These are phyloP conservation scores for Neurospora sp. DNA, from an alignment of 495 filamentous ascomycete genomes.

Conservation along the genomic window DNA sequence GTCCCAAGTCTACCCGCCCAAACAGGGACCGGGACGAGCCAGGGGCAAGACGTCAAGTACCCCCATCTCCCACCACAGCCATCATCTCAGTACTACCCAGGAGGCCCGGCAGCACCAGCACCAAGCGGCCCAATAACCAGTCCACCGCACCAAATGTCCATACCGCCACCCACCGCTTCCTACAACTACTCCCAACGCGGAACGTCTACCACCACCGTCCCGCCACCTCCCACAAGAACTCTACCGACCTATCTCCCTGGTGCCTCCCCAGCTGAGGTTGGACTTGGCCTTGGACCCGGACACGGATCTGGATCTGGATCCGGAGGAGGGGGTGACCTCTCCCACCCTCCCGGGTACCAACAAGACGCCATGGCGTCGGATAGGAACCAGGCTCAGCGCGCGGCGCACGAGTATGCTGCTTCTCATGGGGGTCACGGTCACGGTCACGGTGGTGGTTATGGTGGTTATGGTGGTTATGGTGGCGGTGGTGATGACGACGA, in stretches of 20 bases:
- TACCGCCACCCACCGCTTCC: conserved; percentile 24
- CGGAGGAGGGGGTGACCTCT: background rate
- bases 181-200: conserved; percentile 22
- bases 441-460: conserved; percentile 25
- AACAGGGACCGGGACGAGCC: conserved; percentile 1
- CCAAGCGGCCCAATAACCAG: conserved; percentile 24
- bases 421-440: conserved; percentile 11
- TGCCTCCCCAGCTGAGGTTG: background rate
- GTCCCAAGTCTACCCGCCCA: conserved; percentile 13
- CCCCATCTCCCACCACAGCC: background rate
- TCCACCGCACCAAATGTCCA: conserved; percentile 31
- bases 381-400: conserved; percentile 15
- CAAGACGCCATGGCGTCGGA: conserved; percentile 44
- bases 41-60: background rate
- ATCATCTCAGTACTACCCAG: background rate
- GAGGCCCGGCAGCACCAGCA: conserved; percentile 1
- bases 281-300: background rate
- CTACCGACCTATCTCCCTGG: background rate
- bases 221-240: conserved; percentile 1
- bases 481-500: conserved; percentile 27
- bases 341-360: conserved; percentile 29
- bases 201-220: conserved; percentile 21
- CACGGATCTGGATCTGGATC: background rate
- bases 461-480: conserved; percentile 10
- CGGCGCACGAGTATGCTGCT: conserved; percentile 9